Base-by-base conservation (phyloP, 1,139 yeast genomes). In the Kluyveromyces marxianus region DNA sequence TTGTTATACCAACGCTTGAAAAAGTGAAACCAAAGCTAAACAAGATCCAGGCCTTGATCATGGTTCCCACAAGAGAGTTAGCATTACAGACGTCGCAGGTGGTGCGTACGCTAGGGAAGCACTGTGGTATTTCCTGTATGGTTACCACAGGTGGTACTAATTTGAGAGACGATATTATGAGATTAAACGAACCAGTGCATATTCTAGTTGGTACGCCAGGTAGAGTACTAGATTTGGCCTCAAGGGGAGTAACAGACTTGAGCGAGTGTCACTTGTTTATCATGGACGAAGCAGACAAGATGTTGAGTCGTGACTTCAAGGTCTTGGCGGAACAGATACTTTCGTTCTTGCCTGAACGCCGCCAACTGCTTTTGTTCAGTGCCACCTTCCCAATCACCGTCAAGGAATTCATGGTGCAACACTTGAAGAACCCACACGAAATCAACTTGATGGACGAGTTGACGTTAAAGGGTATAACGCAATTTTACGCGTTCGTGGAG, bases 211-310 rank as follows among this genome's bases (percentile, higher is more conserved):
- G 96, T 54, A 89, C 97, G 42, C 96, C 96, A 3, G 99, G 99
- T 59, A 83, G 99, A 74, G 92, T 92, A 38, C 77, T 92, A 54
- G 99, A 92, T 69, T 77, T 92, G 63, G 96, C 97, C 5, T 77
- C 92, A 39, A 83, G 96, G 72, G 75, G 78, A 48, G 75, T 90
- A 48, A 96, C 95, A 24, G 95, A 92, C 63, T 77, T 94, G 53
- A 80, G 87, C 44, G 87, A 84, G 56, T 88, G 97, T 68, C 83
- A 87, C 41, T 75, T 89, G 66, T 90, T 92, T 64, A 83, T 94
- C 47, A 90, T 92, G 97, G 99, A 92, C 68, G 99, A 92, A 72
- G 99, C 98, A 45, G 99, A 92, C 69, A 94, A 92, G 69, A 87
- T 92, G 84, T 77, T 92, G 53, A 81, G 94, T 41, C 81, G 90